Base-by-base conservation (phyloP, 148 eudicot genomes). In the Rhododendron mucronatum region DNA sequence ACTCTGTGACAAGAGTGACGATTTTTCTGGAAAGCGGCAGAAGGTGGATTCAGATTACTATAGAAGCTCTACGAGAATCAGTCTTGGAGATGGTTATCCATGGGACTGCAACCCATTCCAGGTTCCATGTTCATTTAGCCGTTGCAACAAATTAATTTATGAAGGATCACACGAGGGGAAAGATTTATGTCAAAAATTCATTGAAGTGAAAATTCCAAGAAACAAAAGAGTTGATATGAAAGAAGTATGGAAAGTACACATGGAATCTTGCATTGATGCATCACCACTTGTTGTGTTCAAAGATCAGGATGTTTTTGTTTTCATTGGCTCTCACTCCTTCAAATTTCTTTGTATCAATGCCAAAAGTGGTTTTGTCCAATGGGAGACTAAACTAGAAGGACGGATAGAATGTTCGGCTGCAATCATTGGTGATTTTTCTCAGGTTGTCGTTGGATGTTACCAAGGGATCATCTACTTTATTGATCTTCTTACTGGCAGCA, bases 181-280 rank as follows among this genome's bases (percentile, higher is more conserved):
- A 63, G 84, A 47, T 75, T 71, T 89, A 39, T 81, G 59, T 83
- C 86, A 88, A 51, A 82, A 90, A 84, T 74, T 85, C 82, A 81
- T 74, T 87, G 89, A 86, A 82, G 47, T 90, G 44, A 84, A 91
- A 88, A 84, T 91, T 84, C 93, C 91, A 61, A 89, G 91, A 87
- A 86, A 90, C 47, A 61, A 67, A 86, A 84, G 86, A 84, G 94
- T 90, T 81, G 82, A 81, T 35, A 82, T 96, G 87, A 89, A 67
- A 81, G 89, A 92, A 89, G 37, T 88, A 13, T 96, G 30, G 30
- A 30, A 30, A 30, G 30, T 30, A 71, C 89, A 90, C 89, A 83
- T 96, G 92, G 93, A 87, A 30, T 93, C 99, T 86, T 96, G 99
- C 81, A 93, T 96, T 88, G 99, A 96, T 88, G 99, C 99, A 78